Conservation (phyloP, 2,329 filamentous ascomycete species). For the Pyrenochaeta sp. region DNA sequence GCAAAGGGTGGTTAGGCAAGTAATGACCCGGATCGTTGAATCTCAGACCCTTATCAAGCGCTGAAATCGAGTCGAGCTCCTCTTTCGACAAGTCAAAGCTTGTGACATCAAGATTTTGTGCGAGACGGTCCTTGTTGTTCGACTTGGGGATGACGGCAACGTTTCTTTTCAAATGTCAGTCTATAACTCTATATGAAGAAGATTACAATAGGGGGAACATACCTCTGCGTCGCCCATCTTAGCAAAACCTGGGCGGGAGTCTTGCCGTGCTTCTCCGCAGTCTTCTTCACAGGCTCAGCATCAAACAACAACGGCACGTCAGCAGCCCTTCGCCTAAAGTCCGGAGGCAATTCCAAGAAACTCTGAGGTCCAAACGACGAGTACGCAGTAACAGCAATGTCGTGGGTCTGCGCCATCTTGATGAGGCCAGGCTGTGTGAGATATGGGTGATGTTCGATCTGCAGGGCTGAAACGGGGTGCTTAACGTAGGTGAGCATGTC, state of each 20-base stretch:
- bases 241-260: slow-evolving; percentile 81
- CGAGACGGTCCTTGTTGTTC: slow-evolving; percentile 30
- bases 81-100: slow-evolving; percentile 32
- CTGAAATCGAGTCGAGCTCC: slow-evolving; percentile 37
- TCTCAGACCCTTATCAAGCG: slow-evolving; percentile 43
- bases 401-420: slow-evolving; percentile 25
- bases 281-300: slow-evolving; percentile 68
- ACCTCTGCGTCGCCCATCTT: slow-evolving; percentile 75
- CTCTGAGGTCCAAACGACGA: slow-evolving; percentile 56
- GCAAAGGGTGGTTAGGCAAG: slow-evolving; percentile 31
- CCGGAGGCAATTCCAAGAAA: slow-evolving; percentile 74
- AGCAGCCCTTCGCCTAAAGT: slow-evolving; percentile 71
- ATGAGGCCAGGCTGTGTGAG: slow-evolving; percentile 25
- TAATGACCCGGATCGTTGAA: slow-evolving; percentile 46
- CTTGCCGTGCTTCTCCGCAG: slow-evolving; percentile 75
- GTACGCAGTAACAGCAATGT: slow-evolving; percentile 30
- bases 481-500: slow-evolving; percentile 59
- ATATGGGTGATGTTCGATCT: slow-evolving; percentile 33
- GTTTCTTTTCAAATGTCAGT: slow-evolving; percentile 14
- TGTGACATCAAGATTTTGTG: slow-evolving; percentile 43
- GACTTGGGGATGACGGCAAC: slow-evolving; percentile 35
- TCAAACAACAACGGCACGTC: slow-evolving; percentile 74
- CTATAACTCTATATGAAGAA: slow-evolving; percentile 30
- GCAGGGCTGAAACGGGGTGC: slow-evolving; percentile 23
- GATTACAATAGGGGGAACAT: slow-evolving; percentile 52